A percentile compares a stretch with the other conserved stretches of the same genome.
phyloP scores from a whole-genome alignment of 352 stramenopile genomes.

The Lagenidium sp. region DNA sequence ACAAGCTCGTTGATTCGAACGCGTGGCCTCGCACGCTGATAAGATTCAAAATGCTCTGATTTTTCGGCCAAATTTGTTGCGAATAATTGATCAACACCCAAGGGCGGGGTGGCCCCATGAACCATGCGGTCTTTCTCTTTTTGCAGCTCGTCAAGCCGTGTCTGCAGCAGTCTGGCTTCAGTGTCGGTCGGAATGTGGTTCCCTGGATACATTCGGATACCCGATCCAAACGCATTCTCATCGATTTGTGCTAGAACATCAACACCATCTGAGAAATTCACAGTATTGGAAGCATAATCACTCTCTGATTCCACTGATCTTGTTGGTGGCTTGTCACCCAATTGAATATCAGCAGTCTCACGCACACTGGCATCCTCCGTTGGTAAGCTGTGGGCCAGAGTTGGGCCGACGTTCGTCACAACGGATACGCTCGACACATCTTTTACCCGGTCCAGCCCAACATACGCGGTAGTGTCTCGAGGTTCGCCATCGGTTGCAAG shows the following conservation, averaged over 20 bases:
- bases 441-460: conserved; percentile 52
- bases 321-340: too few species aligned
- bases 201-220: conserved; percentile 53
- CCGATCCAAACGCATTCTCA: conserved; percentile 64
- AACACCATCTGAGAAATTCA: too few species aligned
- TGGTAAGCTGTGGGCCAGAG: background rate
- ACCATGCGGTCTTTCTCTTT: conserved; percentile 64
- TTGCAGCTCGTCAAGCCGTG: conserved; percentile 63
- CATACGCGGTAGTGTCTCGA: conserved; percentile 65
- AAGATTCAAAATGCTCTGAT: too few species aligned
- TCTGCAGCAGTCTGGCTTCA: conserved; percentile 71
- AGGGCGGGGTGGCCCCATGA: conserved; percentile 13
- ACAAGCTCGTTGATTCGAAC: conserved; percentile 78
- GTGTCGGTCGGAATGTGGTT: conserved; percentile 64
- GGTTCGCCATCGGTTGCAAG: conserved; percentile 47
- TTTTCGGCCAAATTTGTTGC: too few species aligned
- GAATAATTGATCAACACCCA: too few species aligned
- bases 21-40: conserved; percentile 15
- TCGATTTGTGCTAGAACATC: conserved; percentile 74
- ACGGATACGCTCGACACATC: conserved; percentile 59
- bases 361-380: too few species aligned
- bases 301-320: too few species aligned
- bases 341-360: too few species aligned
- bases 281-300: too few species aligned
- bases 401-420: conserved; percentile 44